Evolutionary conservation across 345 rosid genomes (phyloP), one percentile per base, ranked within the genome.

Genomic region (Kandelia obovata): DNA sequence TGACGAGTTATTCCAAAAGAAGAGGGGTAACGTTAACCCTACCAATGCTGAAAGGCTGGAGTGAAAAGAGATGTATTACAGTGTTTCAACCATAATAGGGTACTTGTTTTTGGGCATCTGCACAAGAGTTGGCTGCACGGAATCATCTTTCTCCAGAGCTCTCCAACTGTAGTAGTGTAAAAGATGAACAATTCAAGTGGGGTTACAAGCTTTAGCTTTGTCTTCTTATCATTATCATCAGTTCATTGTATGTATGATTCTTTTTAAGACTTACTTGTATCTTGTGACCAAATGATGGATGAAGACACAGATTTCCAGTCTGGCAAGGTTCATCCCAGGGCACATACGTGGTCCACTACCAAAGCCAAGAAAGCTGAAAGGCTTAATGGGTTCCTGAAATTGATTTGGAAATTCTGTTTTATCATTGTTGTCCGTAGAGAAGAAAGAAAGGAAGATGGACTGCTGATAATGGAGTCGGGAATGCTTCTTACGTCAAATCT

Each of bases 291-390:
- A 76, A 78, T 84, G 88, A 71, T 88, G 90, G 70, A 86, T 69
- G 83, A 88, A 86, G 68, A 88, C 70, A 34, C 75, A 84, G 73
- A 84, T 84, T 74, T 86, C 93, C 58, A 88, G 66, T 75, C 83
- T 88, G 49, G 93, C 93, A 67, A 88, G 80, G 75, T 86, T 86
- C 65, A 86, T 81, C 69, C 93, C 87, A 0, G 89, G 89, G 75
- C 93, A 84, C 93, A 86, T 88, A 8, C 90, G 77, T 0, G 90
- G 86, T 75, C 93, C 89, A 58, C 72, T 84, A 21, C 93, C 93
- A 26, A 86, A 88, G 75, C 93, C 90, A 26, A 88, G 88, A 78
- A 71, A 86, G 80, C 83, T 81, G 77, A 72, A 88, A 59, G 87
- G 76, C 73, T 68, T 81, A 20, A 81, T 0, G 7, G 83, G 81